Base-by-base conservation (phyloP, 352 stramenopile species). In the Pythium brachiatum region DNA sequence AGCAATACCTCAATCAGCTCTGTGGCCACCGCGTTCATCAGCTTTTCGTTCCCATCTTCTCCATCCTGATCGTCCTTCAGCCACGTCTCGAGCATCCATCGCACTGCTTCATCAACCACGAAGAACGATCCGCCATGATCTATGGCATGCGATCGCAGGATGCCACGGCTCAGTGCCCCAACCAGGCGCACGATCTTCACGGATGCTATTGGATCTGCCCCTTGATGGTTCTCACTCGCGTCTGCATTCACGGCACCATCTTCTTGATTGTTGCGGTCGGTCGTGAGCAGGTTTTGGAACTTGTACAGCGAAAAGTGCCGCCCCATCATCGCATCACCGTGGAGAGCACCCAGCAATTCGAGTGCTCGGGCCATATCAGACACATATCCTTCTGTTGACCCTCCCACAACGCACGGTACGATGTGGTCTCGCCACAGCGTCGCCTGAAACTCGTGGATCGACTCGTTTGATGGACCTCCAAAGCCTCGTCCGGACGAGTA, bases 51-150 rank as follows among this genome's bases (percentile, higher is more conserved):
- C 26, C 11, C 26, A 12, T n/a, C 26, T 25, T 46, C 29, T 46
- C 25, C 43, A 2, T 29, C 39, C 41, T 15, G 21, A 5, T 34
- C 20, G 25, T 8, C 12, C 23, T 12, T 29, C 20, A 51, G 43
- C 16, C 27, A 66, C 34, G 31, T 3, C 1, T 61, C 26, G 31
- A 62, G 29, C 60, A 67, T 61, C 60, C 60, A 67, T 25, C 26
- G 43, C 16, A 67, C 16, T 6, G 31, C 60, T 52, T 62, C 41
- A 18, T 56, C 31, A 32, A 61, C 44, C 3, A 50, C 50, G 16
- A 18, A 53, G 11, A 20, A 21, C 20, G 20, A 15, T 4, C 9
- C 15, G 23, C 39, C 41, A 21, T 23, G 23, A 43, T 36, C 6
- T 23, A 6, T 29, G 6, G 29, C 8, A 21, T 23, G 27, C 15